Evolutionary conservation across 2,329 filamentous ascomycete species (phyloP).

Genomic region (Pyricularia grisea): DNA sequence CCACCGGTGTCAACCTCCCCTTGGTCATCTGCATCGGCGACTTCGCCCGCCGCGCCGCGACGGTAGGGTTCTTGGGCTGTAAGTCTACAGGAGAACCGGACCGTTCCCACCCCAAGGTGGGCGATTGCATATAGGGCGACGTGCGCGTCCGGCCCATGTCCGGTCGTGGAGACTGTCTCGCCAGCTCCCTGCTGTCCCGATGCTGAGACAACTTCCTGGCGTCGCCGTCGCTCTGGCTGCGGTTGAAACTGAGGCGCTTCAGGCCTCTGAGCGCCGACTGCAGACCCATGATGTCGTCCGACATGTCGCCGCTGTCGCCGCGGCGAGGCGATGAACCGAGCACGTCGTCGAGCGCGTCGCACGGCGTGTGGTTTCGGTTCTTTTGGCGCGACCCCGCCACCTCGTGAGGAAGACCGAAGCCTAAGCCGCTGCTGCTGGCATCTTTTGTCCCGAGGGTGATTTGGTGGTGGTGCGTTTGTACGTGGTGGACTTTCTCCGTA

Average conservation of each 20-base stretch:
- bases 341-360: neutral
- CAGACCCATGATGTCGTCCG: neutral
- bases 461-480: neutral
- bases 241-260: neutral
- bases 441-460: neutral
- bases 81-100: neutral
- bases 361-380: neutral
- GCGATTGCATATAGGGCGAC: neutral
- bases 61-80: neutral
- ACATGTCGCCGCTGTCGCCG: neutral
- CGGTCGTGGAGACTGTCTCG: neutral
- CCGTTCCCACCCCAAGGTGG: neutral
- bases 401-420: neutral
- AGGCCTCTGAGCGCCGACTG: neutral
- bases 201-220: slow-evolving; percentile 13
- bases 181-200: neutral
- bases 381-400: neutral
- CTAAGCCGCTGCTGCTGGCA: neutral
- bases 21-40: neutral
- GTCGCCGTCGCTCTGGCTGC: slow-evolving; percentile 16
- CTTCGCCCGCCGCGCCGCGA: neutral
- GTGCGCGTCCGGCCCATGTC: neutral
- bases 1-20: neutral
- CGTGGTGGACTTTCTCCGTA: neutral
- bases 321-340: neutral